Conservation (phyloP, 148 eudicot genomes). For the Rhododendron henanense region DNA sequence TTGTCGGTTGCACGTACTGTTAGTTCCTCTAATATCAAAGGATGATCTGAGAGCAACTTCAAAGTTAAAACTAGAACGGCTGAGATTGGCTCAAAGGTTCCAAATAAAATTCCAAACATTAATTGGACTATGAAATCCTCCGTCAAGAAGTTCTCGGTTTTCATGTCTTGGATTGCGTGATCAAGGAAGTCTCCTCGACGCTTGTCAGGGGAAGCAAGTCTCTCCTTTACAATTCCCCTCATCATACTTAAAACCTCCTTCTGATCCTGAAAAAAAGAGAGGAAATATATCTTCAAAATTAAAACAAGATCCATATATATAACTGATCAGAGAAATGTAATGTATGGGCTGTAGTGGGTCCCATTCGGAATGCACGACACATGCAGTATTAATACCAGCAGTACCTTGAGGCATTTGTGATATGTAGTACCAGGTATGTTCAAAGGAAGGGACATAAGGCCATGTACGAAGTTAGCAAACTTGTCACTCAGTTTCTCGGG, state of each 20-base stretch:
- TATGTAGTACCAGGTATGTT: slow-evolving; percentile 33
- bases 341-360: background rate
- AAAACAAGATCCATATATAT: background rate
- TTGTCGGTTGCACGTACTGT: slow-evolving; percentile 14
- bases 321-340: no score
- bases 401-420: slow-evolving; percentile 31
- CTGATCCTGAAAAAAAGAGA: background rate
- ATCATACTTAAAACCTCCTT: no score
- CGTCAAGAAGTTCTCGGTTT: slow-evolving; percentile 2
- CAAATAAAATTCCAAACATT: slow-evolving; percentile 47
- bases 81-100: slow-evolving; percentile 41
- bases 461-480: slow-evolving; percentile 23
- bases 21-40: slow-evolving; percentile 35
- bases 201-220: no score
- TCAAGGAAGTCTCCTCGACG: no score
- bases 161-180: background rate
- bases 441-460: slow-evolving; percentile 29
- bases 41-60: slow-evolving; percentile 42
- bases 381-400: background rate
- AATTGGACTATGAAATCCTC: slow-evolving; percentile 37
- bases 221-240: no score
- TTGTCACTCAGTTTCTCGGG: slow-evolving; percentile 20
- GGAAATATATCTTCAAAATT: background rate
- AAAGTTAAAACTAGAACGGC: slow-evolving; percentile 29
- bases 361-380: background rate